Conservation (phyloP, 257 asterid species). For the Primulina eburnea region DNA sequence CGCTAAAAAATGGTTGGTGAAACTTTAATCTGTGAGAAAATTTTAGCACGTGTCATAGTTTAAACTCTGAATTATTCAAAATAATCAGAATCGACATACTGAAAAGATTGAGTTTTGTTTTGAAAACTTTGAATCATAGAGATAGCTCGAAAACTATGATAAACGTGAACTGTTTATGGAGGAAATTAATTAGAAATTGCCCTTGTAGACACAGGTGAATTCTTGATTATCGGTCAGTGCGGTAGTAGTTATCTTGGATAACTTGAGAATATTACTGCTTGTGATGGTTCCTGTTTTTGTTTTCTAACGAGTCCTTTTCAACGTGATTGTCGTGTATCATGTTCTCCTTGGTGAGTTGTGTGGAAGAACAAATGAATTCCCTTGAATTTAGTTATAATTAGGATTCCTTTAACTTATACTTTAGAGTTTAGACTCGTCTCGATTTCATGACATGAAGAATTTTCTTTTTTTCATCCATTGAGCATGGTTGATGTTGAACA, state of each 20-base stretch:
- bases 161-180: not conserved
- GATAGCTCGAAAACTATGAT: not conserved
- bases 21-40: not conserved
- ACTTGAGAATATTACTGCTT: not conserved
- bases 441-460: not conserved
- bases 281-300: not conserved
- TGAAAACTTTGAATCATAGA: not conserved
- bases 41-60: not conserved
- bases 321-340: not conserved
- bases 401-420: not conserved
- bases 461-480: not conserved
- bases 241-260: too few species aligned
- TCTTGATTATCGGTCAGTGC: not conserved
- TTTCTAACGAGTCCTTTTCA: not conserved
- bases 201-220: not conserved
- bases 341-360: not conserved
- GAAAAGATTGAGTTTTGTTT: not conserved
- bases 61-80: not conserved
- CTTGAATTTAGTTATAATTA: not conserved
- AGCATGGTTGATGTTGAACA: not conserved
- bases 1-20: too few species aligned
- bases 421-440: not conserved
- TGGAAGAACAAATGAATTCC: not conserved
- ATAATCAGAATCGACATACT: too few species aligned
- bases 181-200: not conserved